These are phyloP conservation scores for Kodamaea alishanica DNA, from an alignment of 1,139 yeast genomes.

Conservation along the genomic window DNA sequence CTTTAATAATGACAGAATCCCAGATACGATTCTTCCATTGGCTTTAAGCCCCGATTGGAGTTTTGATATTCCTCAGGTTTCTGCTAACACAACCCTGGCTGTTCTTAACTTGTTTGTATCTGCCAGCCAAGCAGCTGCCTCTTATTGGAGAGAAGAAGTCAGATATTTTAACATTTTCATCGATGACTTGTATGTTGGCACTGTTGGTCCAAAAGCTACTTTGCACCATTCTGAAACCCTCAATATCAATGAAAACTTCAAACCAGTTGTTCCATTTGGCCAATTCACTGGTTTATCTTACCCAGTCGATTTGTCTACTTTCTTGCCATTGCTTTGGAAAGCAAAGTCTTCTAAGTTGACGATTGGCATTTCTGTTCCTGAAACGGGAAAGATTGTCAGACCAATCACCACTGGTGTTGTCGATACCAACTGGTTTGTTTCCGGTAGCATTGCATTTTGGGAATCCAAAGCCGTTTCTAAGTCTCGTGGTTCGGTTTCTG, in stretches of 20 bases:
- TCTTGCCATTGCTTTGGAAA: slow-evolving; percentile 30
- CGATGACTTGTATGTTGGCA: slow-evolving; percentile 19
- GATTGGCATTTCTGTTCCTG: slow-evolving; percentile 22
- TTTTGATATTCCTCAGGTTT: slow-evolving; percentile 3
- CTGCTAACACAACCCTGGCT: slow-evolving; percentile 27
- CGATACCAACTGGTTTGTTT: slow-evolving; percentile 5
- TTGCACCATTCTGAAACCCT: slow-evolving; percentile 22
- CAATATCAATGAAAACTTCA: slow-evolving; percentile 13
- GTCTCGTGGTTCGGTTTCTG: too few relatives aligned
- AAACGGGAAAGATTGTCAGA: slow-evolving; percentile 14
- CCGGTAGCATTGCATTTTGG: slow-evolving; percentile 6
- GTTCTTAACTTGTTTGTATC: slow-evolving; percentile 25
- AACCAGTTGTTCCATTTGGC: slow-evolving; percentile 26
- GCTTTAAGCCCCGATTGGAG: slow-evolving; percentile 4
- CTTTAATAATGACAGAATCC: too few relatives aligned
- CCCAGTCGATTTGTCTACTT: slow-evolving; percentile 24
- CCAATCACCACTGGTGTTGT: slow-evolving; percentile 1
- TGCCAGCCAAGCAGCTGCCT: slow-evolving; percentile 22
- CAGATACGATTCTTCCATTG: slow-evolving; percentile 1
- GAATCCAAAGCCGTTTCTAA: not conserved
- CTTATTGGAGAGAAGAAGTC: slow-evolving; percentile 19
- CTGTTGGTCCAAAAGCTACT: slow-evolving; percentile 26
- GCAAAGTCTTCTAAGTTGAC: slow-evolving; percentile 16
- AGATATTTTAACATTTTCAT: slow-evolving; percentile 25
- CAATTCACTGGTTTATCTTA: slow-evolving; percentile 25